Evolutionary conservation across 495 filamentous ascomycete genomes (phyloP), one percentile per base, ranked within the genome.

Genomic region (Penicillium cosmopolitanum): DNA sequence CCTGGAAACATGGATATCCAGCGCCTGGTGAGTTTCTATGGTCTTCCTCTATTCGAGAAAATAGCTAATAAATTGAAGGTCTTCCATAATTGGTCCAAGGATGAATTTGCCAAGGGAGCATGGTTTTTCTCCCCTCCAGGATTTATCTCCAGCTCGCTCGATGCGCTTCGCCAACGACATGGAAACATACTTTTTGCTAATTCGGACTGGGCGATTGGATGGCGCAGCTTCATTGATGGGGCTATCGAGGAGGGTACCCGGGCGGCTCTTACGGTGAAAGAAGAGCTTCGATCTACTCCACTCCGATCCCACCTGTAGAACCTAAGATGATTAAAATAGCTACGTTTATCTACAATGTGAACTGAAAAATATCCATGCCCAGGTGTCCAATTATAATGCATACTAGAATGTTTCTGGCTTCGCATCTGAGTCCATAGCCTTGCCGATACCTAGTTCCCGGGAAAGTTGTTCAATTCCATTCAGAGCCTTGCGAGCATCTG

Each of bases 191-290:
- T 65, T 3, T 69, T 74, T 58, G 69, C 69, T 4, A 72, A 62
- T 36, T 62, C 66, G 4, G 72, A 74, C 52, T 74, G 72, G 72
- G 67, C 69, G 9, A 42, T 64, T 42, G 71, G 69, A 0, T 74
- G 71, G 71, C 63, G 66, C 13, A 61, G 69, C 23, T 74, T 71
- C 28, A 71, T 72, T 55, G 71, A 74, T 51, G 71, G 71, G 23
- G 71, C 71, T 18, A 69, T 74, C 55, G 71, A 74, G 42, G 65
- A 69, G 42, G 69, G 69, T 2, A 64, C 66, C 1, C 55, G 66
- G 12, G 66, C 62, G 7, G 66, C 66, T 5, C 60, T 58, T 50
- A 57, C 54, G 5, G 42, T 65, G 6, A 63, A 50, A n/a, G 62
- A 68, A 16, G 66, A 65, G 15, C 50, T 68, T 50, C n/a, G 21